Percentiles rank a stretch among this genome's conserved stretches.
Conservation (phyloP, 116 monocot genomes). For the Phalaenopsis hybrid region DNA sequence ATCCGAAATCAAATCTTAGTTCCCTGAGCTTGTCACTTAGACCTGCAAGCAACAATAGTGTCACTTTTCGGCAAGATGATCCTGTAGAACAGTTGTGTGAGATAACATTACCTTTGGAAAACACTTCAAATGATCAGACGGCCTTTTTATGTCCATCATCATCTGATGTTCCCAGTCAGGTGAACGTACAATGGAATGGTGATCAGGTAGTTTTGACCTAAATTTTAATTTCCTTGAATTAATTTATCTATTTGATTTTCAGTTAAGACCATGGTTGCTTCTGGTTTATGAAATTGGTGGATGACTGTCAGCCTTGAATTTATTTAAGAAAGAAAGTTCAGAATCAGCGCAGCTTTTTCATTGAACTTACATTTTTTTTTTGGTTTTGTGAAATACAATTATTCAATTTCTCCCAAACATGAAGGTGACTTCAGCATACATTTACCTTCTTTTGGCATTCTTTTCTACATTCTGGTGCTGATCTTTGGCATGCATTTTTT, state of each 20-base stretch:
- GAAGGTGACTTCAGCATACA: not conserved
- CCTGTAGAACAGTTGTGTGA: not conserved
- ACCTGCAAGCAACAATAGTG: not conserved
- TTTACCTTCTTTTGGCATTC: not conserved
- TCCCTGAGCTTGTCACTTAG: not conserved
- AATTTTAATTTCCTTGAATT: not conserved
- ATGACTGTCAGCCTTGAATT: not conserved
- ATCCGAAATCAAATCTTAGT: not conserved
- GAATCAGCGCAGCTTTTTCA: not conserved
- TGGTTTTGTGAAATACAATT: too few relatives aligned
- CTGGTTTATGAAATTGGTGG: not conserved
- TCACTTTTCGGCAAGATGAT: not conserved
- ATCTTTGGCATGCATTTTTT: not conserved
- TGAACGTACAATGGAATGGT: not conserved
- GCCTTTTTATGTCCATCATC: not conserved
- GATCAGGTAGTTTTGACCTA: not conserved
- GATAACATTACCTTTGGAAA: not conserved
- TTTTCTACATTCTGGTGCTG: not conserved
- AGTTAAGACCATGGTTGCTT: not conserved
- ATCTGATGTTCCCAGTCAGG: not conserved
- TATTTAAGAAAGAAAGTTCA: not conserved
- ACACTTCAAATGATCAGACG: not conserved
- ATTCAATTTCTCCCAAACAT: too few relatives aligned
- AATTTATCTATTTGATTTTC: not conserved
- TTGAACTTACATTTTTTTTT: not conserved